Conservation (phyloP, 345 rosid genomes). For the Erucastrum elatum region DNA sequence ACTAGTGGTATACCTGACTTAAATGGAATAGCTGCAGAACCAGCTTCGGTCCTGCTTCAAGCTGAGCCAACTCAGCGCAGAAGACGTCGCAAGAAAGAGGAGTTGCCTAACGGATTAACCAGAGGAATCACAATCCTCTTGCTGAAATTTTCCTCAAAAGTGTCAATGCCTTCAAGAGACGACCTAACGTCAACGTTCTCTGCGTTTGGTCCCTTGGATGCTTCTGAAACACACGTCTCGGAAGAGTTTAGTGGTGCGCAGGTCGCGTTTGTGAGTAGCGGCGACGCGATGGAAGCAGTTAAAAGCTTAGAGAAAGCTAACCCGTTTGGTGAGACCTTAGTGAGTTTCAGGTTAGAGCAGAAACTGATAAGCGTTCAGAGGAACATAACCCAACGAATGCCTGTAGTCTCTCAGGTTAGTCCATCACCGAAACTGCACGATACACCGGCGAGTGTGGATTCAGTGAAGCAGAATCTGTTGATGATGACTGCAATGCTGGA, state of each 20-base stretch:
- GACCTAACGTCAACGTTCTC: constrained; percentile 52
- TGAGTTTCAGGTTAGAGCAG: constrained; percentile 47
- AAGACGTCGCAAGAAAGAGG: constrained; percentile 51
- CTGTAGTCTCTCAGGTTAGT: constrained; percentile 28
- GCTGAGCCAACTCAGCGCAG: constrained; percentile 43
- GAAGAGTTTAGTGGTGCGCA: constrained; percentile 51
- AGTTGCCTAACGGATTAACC: constrained; percentile 40
- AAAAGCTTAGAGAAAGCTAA: constrained; percentile 57
- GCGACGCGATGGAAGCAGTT: constrained; percentile 61
- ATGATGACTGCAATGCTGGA: constrained; percentile 89
- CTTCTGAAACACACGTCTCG: constrained; percentile 53
- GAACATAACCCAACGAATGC: constrained; percentile 31
- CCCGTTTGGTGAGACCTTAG: constrained; percentile 57
- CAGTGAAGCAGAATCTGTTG: constrained; percentile 77
- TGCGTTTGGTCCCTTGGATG: constrained; percentile 69
- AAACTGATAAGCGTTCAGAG: constrained; percentile 28
- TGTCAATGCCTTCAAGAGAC: constrained; percentile 65
- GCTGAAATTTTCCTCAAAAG: constrained; percentile 60
- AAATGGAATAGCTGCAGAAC: constrained; percentile 50
- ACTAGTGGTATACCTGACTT: constrained; percentile 54
- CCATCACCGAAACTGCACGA: constrained; percentile 31
- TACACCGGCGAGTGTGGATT: constrained; percentile 58
- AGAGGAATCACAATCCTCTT: constrained; percentile 57
- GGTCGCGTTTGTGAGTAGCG: constrained; percentile 54
- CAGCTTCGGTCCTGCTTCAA: constrained; percentile 29